These are phyloP conservation scores for Exophiala xenobiotica DNA, from an alignment of 2,329 filamentous ascomycete genomes.

Conservation along the genomic window DNA sequence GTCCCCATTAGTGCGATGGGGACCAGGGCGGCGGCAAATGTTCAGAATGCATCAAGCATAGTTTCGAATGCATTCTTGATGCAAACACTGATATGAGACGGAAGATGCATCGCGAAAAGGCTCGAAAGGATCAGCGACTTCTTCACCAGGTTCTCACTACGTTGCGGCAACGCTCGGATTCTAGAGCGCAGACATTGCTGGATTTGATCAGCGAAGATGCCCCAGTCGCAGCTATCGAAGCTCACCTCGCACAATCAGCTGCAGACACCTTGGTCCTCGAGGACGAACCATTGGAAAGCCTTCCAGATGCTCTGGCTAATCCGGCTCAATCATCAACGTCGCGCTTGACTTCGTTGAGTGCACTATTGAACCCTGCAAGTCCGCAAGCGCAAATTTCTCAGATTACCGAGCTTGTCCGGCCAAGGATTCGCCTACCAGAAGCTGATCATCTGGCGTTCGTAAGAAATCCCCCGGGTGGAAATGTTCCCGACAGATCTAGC, in stretches of 20 bases:
- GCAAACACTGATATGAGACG: slow-evolving; percentile 4
- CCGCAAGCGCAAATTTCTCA: not conserved
- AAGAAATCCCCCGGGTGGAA: not conserved
- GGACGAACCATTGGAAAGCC: not conserved
- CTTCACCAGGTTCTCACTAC: not conserved
- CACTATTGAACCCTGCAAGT: not conserved
- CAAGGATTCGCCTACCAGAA: not conserved
- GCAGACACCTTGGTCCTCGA: not conserved
- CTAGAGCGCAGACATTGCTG: not conserved
- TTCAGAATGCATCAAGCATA: slow-evolving; percentile 11
- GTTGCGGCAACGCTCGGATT: not conserved
- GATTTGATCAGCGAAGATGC: slow-evolving; percentile 1
- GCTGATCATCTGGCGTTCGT: not conserved
- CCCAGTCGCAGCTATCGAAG: not conserved
- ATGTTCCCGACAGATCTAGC: not conserved
- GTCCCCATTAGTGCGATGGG: slow-evolving; percentile 3
- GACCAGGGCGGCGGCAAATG: slow-evolving; percentile 3
- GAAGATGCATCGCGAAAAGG: slow-evolving; percentile 9
- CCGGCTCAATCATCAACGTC: not conserved
- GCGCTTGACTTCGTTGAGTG: not conserved
- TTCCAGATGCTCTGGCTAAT: not conserved
- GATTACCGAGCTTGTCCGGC: not conserved
- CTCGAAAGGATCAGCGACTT: slow-evolving; percentile 3
- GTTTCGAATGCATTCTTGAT: slow-evolving; percentile 8
- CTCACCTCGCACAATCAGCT: not conserved